Evolutionary conservation across 192 early-diverging fungal species (phyloP), one percentile per base, ranked within the genome.

Genomic region (Linnemannia hyalina): DNA sequence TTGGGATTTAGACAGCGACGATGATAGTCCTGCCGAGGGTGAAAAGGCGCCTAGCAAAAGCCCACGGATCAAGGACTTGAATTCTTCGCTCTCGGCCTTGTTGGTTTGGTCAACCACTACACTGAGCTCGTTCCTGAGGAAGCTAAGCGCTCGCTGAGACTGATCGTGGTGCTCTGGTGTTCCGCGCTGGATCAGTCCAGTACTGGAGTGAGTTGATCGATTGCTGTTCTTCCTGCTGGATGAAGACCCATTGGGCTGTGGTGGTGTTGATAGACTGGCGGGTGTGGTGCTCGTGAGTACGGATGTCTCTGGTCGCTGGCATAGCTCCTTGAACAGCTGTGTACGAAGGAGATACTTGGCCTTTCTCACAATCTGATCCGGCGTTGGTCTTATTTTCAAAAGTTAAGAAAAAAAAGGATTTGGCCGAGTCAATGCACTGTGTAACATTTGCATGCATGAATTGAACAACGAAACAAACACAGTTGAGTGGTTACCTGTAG

Each of bases 281-380:
- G 47, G 6, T 23, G 83, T 80, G n/a, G 78, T 85, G 47, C 84
- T 86, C 42, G 71, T 80, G 55, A 82, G n/a, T 8, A 42, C 80
- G 16, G 70, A 81, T 13, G 69, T 89, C 44, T 72, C 84, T 73
- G 81, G 85, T 36, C 73, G 69, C 35, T 70, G 74, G 70, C 97
- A 97, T 80, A 97, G 90, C 73, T 99, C 97, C 73, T 93, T 90
- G 54, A 97, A 97, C 69, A 93, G 90, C 68, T 96, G 97, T 70
- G 93, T 90, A 23, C 97, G 96, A 40, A 98, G 93, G 5, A 93
- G 85, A 82, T 96, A 99, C 36, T 93, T 89, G 23, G 94, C 92
- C 36, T 91, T 91, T 49, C 96, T 90, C 29, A 97, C 84, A 65
- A 98, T 92, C 74, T 96, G 94, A 9, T 88, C 83, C 1, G 94